These are phyloP conservation scores for Spraguea lophii DNA, from an alignment of 371 early-diverging fungal genomes.

Conservation along the genomic window DNA sequence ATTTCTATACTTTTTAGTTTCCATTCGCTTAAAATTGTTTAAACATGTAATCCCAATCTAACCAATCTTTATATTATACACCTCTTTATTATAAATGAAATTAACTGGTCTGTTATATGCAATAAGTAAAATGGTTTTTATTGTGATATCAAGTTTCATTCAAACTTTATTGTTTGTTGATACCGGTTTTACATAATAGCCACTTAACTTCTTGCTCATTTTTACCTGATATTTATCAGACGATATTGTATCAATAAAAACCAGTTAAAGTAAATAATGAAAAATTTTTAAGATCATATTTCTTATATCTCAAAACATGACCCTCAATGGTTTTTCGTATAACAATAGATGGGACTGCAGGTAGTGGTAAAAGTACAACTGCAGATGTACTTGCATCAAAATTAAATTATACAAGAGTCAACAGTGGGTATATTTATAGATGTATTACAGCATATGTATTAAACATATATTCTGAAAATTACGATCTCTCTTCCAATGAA, in stretches of 20 bases:
- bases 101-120: too few relatives aligned
- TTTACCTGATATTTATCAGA: too few relatives aligned
- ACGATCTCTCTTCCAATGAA: background rate
- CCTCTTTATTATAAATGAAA: too few relatives aligned
- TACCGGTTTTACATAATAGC: too few relatives aligned
- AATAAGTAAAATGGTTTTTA: too few relatives aligned
- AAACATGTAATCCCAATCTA: too few relatives aligned
- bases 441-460: constrained; percentile 43
- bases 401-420: constrained; percentile 57
- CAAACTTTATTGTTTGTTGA: too few relatives aligned
- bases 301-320: background rate
- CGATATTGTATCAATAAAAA: background rate
- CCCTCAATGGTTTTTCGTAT: constrained; percentile 37
- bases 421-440: constrained; percentile 51
- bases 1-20: too few relatives aligned
- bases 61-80: too few relatives aligned
- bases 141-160: too few relatives aligned
- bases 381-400: constrained; percentile 53
- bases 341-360: constrained; percentile 77
- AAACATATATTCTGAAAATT: constrained; percentile 1
- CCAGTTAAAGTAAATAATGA: background rate
- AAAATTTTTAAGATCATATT: background rate
- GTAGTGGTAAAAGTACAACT: constrained; percentile 67
- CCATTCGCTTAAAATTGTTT: too few relatives aligned
- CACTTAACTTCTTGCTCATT: too few relatives aligned